Conservation (phyloP, 2,329 filamentous ascomycete species). For the Paecilomyces sp. region DNA sequence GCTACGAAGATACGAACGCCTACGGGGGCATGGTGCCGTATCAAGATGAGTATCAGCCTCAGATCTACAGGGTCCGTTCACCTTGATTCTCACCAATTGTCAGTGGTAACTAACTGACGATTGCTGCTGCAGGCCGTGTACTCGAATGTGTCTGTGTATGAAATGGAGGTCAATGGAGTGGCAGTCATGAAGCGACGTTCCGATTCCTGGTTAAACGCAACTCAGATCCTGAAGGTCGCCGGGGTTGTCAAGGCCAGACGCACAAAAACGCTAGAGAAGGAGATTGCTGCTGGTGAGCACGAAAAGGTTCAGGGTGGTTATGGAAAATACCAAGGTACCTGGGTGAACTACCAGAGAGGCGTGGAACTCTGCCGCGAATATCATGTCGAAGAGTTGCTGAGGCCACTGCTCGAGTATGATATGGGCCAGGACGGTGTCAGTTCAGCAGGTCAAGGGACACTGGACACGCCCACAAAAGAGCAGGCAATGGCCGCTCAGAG, state of each 20-base stretch:
- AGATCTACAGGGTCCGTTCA: slow-evolving; percentile 40
- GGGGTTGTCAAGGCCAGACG: slow-evolving; percentile 96
- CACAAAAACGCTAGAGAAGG: slow-evolving; percentile 96
- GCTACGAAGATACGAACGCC: slow-evolving; percentile 35
- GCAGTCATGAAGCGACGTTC: slow-evolving; percentile 93
- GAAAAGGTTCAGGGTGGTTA: slow-evolving; percentile 99
- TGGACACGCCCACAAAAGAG: slow-evolving; percentile 96
- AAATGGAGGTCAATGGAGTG: slow-evolving; percentile 92
- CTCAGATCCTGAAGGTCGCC: slow-evolving; percentile 95
- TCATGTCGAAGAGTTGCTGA: slow-evolving; percentile 44
- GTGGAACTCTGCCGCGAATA: slow-evolving; percentile 81
- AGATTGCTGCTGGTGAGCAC: slow-evolving; percentile 91
- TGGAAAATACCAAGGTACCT: slow-evolving; percentile 97
- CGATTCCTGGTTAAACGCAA: slow-evolving; percentile 96
- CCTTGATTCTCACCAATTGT: not conserved
- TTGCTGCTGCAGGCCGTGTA: slow-evolving; percentile 62
- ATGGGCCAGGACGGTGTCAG: slow-evolving; percentile 51
- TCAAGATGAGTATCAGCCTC: slow-evolving; percentile 35
- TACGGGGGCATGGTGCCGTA: slow-evolving; percentile 29
- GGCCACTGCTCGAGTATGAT: slow-evolving; percentile 44
- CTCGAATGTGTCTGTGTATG: slow-evolving; percentile 92
- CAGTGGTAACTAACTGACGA: slow-evolving; percentile 5
- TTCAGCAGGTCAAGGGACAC: slow-evolving; percentile 61
- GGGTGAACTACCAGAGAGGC: slow-evolving; percentile 91
- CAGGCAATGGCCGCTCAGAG: slow-evolving; percentile 95